These are phyloP conservation scores for Fraxinus angustifolia DNA, from an alignment of 305 asterid species.

Conservation along the genomic window DNA sequence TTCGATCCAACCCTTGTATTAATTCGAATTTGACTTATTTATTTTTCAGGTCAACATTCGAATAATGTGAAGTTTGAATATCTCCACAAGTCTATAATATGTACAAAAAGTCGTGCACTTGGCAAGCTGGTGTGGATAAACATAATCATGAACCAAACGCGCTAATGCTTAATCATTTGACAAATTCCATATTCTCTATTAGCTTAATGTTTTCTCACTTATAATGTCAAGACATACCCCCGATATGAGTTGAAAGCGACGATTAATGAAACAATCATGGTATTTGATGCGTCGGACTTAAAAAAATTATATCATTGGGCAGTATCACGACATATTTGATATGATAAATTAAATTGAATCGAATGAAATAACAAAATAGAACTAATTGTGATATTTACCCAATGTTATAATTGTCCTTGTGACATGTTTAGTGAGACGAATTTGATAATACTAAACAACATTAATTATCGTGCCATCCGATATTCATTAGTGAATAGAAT, in stretches of 20 bases:
- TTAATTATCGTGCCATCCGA: neutral
- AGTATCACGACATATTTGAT: neutral
- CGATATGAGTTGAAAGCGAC: neutral
- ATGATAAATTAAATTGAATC: neutral
- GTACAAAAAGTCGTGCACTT: neutral
- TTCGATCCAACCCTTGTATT: neutral
- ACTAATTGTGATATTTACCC: neutral
- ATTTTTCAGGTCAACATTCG: neutral
- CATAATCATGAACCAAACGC: slow-evolving; percentile 15
- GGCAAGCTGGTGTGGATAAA: slow-evolving; percentile 17
- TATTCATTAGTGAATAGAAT: neutral
- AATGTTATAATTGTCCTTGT: neutral
- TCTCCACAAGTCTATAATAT: neutral
- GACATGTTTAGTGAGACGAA: neutral
- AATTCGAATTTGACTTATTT: neutral
- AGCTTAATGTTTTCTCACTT: neutral
- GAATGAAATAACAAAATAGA: neutral
- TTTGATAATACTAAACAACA: neutral
- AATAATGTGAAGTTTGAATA: neutral
- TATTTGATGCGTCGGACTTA: neutral
- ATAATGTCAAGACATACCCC: neutral
- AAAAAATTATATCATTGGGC: neutral
- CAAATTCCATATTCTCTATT: neutral
- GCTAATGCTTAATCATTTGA: slow-evolving; percentile 15
- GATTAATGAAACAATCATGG: neutral